A percentile compares a stretch with the other conserved stretches of the same genome.
phyloP scores from a whole-genome alignment of 805 yeast species.

The Saitoella complicata region DNA sequence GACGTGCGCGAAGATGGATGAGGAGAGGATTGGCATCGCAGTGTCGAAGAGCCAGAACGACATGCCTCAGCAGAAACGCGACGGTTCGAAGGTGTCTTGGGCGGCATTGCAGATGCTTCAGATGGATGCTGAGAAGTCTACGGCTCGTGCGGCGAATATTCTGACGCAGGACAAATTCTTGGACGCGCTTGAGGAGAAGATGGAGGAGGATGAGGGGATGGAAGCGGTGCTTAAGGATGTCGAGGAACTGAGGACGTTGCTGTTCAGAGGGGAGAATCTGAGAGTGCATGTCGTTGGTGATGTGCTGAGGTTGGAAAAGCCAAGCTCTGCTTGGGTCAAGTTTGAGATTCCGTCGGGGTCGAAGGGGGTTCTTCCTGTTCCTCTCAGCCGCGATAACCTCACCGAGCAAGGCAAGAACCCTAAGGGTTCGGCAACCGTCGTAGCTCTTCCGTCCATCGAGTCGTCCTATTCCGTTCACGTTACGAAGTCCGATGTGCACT shows the following conservation, averaged over 20 bases:
- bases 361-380: constrained; percentile 17
- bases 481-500: constrained; percentile 43
- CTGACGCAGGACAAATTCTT: constrained; percentile 46
- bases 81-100: constrained; percentile 45
- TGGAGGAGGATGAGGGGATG: constrained; percentile 27
- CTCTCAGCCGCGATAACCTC: constrained; percentile 33
- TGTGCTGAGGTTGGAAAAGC: constrained; percentile 31
- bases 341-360: constrained; percentile 16
- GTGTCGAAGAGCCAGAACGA: constrained; percentile 45
- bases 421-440: constrained; percentile 38
- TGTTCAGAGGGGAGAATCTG: constrained; percentile 43
- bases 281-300: constrained; percentile 63
- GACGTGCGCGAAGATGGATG: constrained; percentile 54
- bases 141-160: constrained; percentile 49
- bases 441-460: constrained; percentile 71
- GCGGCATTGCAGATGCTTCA: constrained; percentile 39
- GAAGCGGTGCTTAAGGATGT: constrained; percentile 29
- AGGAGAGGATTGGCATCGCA: constrained; percentile 48
- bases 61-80: constrained; percentile 46
- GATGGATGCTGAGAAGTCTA: constrained; percentile 41
- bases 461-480: constrained; percentile 51
- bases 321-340: constrained; percentile 43
- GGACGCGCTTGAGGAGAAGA: constrained; percentile 30
- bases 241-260: constrained; percentile 29
- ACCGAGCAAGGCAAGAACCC: constrained; percentile 42